Evolutionary conservation across 2,329 filamentous ascomycete genomes (phyloP), one percentile per base, ranked within the genome.

Genomic region (Penicillium sclerotiorum): DNA sequence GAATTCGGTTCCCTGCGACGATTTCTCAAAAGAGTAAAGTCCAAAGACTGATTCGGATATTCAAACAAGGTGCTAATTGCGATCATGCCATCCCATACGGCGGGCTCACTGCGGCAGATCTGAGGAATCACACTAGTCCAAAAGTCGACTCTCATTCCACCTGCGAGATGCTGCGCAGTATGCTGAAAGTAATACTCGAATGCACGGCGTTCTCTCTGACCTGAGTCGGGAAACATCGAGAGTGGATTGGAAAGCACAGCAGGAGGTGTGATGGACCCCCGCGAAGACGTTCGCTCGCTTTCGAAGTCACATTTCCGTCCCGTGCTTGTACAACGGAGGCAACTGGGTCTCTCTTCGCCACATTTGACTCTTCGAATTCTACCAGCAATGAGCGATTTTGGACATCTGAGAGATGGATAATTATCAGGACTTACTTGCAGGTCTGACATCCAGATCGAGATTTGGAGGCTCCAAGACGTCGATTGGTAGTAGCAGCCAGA

Each of bases 311-410:
- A 60, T 33, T 39, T 25, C 11, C 58, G 50, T 6, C 54, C 55
- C 7, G 56, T 54, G 36, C 33, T 49, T 18, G 28, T n/a, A 22
- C 52, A 55, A 13, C 52, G 49, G 20, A 27, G 15, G 45, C 58
- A 61, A 6, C 20, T 22, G 11, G 58, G 58, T 40, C 45, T 56
- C 54, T 59, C 52, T 52, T 66, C 58, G 27, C 50, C 49, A 55
- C 64, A 52, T 47, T 62, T 50, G 46, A 66, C 50, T 45, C 41
- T 51, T 22, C 53, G 44, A 40, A 56, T 50, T 49, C 61, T 55
- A 28, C 23, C 45, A 25, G 18, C 6, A 18, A 36, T 9, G 17
- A 36, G 8, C 4, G 33, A 4, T 13, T n/a, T n/a, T 33, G 30
- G 12, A 4, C 30, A 4, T 11, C n/a, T 15, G 30, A 17, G 15